Base-by-base conservation (phyloP, 768 basidiomycete species). In the Leucosporidium creatinivorum region DNA sequence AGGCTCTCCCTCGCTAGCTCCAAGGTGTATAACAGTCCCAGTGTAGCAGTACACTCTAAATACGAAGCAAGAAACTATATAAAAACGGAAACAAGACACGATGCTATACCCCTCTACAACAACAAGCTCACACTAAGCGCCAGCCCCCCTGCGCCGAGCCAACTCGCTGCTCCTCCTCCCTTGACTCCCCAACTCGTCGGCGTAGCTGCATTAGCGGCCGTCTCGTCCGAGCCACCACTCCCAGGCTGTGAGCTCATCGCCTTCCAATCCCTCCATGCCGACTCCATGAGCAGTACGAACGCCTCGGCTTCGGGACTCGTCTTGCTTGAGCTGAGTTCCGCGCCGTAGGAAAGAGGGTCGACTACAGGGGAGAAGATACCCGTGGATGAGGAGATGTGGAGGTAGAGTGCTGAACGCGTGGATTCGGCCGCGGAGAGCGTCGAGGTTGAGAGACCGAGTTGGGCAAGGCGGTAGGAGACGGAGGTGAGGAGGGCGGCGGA, bases 231-330 rank as follows among this genome's bases (percentile, higher is more conserved):
- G 39, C 15, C 15, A 12, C 39, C 39, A 44, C 15, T 44, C 10
- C 39, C 39, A 10, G 39, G 39, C 15, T 44, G 8, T 3, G 8
- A 10, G 39, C 39, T 44, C 50, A 51, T 51, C 54, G 10, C 57
- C 15, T 58, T 39, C 58, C 88, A 92, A 69, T 91, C 90, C 63
- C 82, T 80, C 82, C 86, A 88, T 9, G 88, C 87, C 0, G 86
- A 82, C 69, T 90, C 82, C 79, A 92, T 81, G 73, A 86, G 81
- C 9, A 93, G 76, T 10, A 88, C 84, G 77, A 93, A 93, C 18
- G 87, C 88, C 79, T 93, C 82, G 0, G 82, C 86, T 77, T 93
- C 91, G 3, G 91, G 84, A 68, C 87, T 88, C 25, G 84, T 31
- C 78, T 85, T 87, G 88, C 4, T 88, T 13, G 39, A 10, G 39